phyloP scores from a whole-genome alignment of 805 yeast genomes.

The Naumovozyma baii region DNA sequence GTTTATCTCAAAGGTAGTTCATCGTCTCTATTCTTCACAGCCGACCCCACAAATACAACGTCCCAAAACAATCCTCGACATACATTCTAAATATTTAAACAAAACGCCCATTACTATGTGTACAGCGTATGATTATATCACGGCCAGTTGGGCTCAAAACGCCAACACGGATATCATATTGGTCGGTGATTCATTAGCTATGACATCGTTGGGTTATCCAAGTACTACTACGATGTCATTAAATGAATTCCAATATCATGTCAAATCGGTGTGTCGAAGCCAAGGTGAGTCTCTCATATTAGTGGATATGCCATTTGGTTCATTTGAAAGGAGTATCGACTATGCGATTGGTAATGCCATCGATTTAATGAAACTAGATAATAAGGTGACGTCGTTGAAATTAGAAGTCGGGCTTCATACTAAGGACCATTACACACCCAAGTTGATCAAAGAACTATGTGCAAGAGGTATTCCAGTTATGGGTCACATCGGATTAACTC shows the following conservation, averaged over 20 bases:
- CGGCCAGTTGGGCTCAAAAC: slow-evolving; percentile 58
- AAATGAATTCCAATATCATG: slow-evolving; percentile 72
- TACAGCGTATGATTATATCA: slow-evolving; percentile 85
- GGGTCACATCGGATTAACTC: slow-evolving; percentile 90
- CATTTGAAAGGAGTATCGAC: slow-evolving; percentile 55
- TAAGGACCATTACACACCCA: slow-evolving; percentile 37
- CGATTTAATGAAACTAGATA: slow-evolving; percentile 22
- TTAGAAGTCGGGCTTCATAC: slow-evolving; percentile 60
- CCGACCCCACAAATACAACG: background rate
- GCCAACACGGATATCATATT: slow-evolving; percentile 61
- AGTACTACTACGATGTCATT: slow-evolving; percentile 67
- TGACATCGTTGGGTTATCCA: slow-evolving; percentile 78
- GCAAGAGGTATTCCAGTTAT: slow-evolving; percentile 75
- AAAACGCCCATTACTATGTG: slow-evolving; percentile 41
- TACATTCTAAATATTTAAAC: slow-evolving; percentile 28
- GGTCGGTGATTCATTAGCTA: slow-evolving; percentile 88
- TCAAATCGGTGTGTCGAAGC: slow-evolving; percentile 69
- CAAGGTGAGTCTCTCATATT: slow-evolving; percentile 54
- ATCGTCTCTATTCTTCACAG: slow-evolving; percentile 4
- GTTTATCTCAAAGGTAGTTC: too few relatives aligned
- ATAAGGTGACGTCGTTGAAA: slow-evolving; percentile 36
- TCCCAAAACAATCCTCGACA: slow-evolving; percentile 28
- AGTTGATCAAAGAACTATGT: slow-evolving; percentile 46
- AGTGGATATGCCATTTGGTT: slow-evolving; percentile 85
- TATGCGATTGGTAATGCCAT: slow-evolving; percentile 71